These are phyloP conservation scores for Anethum foeniculum DNA, from an alignment of 140 eudicot species.

Conservation along the genomic window DNA sequence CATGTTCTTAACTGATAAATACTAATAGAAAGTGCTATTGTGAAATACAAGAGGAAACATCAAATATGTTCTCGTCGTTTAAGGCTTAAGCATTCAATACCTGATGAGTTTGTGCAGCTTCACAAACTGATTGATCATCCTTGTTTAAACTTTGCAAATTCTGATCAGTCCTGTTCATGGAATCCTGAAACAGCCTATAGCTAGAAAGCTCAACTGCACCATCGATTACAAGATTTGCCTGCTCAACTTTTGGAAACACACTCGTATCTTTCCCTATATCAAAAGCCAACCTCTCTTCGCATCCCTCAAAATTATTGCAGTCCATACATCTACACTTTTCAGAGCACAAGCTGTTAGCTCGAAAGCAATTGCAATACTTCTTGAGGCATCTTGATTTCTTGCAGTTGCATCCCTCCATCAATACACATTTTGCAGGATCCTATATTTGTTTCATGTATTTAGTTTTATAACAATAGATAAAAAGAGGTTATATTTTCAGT, in stretches of 20 bases:
- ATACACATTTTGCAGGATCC: not conserved
- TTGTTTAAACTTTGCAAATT: slow-evolving; percentile 3
- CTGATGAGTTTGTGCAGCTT: slow-evolving; percentile 7
- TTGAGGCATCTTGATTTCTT: slow-evolving; percentile 25
- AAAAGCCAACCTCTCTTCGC: slow-evolving; percentile 12
- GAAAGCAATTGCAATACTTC: slow-evolving; percentile 19
- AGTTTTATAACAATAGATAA: not conserved
- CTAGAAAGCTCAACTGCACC: slow-evolving; percentile 1
- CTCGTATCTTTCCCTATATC: not conserved
- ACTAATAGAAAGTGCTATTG: not conserved
- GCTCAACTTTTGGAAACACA: not conserved
- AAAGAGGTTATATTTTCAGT: not conserved
- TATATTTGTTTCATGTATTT: not conserved
- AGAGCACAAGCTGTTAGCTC: slow-evolving; percentile 17
- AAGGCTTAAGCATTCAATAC: slow-evolving; percentile 1
- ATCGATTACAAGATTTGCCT: not conserved
- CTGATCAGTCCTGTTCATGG: slow-evolving; percentile 2
- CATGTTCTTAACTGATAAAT: not conserved
- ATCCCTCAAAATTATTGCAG: slow-evolving; percentile 22
- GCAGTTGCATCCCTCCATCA: slow-evolving; percentile 23
- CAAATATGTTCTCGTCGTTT: not conserved
- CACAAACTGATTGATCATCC: not conserved
- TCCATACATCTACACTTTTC: slow-evolving; percentile 20
- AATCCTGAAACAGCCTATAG: not conserved
- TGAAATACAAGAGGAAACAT: not conserved